Evolutionary conservation across 2,329 filamentous ascomycete genomes (phyloP).

Genomic region (Fusarium circinatum): DNA sequence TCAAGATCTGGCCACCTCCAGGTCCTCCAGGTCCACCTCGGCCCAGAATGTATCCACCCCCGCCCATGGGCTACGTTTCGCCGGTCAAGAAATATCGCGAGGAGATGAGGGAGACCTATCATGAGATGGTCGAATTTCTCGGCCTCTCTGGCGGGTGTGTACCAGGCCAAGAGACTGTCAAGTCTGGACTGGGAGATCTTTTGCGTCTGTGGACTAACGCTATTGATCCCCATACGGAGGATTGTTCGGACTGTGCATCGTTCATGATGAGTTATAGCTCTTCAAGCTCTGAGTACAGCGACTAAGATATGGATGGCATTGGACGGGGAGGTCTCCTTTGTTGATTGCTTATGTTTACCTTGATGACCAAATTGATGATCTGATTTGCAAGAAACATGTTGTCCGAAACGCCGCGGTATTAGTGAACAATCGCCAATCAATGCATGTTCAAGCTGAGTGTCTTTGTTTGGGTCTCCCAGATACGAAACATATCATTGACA

Average conservation of each 20-base stretch:
- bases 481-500: rapidly evolving
- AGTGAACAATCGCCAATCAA: neutral
- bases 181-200: neutral
- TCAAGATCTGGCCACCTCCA: neutral
- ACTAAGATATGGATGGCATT: neutral
- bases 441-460: neutral
- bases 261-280: neutral
- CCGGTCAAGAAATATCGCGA: neutral
- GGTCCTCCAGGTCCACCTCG: neutral
- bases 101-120: neutral
- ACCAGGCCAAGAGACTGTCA: neutral
- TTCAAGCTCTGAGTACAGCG: neutral
- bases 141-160: rapidly evolving
- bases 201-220: constrained; percentile 6
- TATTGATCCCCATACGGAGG: neutral
- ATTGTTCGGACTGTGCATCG: neutral
- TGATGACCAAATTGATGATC: neutral
- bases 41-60: neutral
- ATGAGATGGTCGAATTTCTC: neutral
- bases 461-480: rapidly evolving
- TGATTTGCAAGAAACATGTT: neutral
- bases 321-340: neutral
- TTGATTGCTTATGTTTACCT: neutral
- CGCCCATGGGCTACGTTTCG: too few species aligned
- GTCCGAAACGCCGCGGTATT: neutral